Conservation (phyloP, 2,329 filamentous ascomycete species). For the Aspergillaceae sp. region DNA sequence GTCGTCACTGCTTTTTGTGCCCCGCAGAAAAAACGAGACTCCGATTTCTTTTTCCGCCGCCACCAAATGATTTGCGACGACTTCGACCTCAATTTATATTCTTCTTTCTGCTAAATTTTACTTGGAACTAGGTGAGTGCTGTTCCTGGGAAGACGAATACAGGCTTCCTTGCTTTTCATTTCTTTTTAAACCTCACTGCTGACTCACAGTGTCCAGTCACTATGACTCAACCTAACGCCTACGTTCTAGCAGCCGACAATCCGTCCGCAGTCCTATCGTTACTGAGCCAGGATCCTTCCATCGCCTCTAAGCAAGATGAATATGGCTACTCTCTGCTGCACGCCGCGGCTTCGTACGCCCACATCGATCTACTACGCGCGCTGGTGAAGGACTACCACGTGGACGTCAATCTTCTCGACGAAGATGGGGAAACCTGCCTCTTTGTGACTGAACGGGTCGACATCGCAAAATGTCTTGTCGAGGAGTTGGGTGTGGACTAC, state of each 20-base stretch:
- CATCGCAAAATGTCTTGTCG: slow-evolving; percentile 69
- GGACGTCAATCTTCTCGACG: slow-evolving; percentile 71
- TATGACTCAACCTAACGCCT: slow-evolving; percentile 50
- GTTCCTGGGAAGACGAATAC: too few species aligned
- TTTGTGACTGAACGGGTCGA: slow-evolving; percentile 81
- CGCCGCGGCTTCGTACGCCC: slow-evolving; percentile 86
- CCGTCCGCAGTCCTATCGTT: slow-evolving; percentile 63
- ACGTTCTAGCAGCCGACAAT: slow-evolving; percentile 74
- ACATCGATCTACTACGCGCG: slow-evolving; percentile 66
- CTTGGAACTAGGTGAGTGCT: not conserved
- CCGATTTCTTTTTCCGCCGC: not conserved
- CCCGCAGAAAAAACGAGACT: not conserved
- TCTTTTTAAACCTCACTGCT: not conserved
- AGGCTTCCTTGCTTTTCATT: too few species aligned
- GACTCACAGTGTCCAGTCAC: slow-evolving; percentile 3
- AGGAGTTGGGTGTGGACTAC: slow-evolving; percentile 67
- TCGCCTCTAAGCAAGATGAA: slow-evolving; percentile 73
- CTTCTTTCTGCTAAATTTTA: not conserved
- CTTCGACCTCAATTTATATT: not conserved
- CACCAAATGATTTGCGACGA: not conserved
- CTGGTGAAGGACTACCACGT: slow-evolving; percentile 70
- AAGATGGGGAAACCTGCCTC: slow-evolving; percentile 88
- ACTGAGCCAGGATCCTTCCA: slow-evolving; percentile 62
- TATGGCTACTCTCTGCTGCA: slow-evolving; percentile 93
- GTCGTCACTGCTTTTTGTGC: not conserved